Conservation (phyloP, 2,329 filamentous ascomycete genomes). For the Lecanoromycetidae sp. region DNA sequence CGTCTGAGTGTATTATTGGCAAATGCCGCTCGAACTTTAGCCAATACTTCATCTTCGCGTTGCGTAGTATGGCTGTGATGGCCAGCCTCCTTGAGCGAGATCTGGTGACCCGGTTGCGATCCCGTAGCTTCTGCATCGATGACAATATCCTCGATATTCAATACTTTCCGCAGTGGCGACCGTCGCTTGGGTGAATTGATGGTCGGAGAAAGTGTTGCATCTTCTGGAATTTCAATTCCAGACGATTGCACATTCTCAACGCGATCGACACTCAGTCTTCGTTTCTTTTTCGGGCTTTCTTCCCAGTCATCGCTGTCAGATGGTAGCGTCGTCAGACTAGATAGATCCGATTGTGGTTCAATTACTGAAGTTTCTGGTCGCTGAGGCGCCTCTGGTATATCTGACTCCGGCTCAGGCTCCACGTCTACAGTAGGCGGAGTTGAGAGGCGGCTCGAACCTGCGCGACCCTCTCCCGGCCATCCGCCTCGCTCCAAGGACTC, state of each 20-base stretch:
- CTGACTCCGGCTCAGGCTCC: conserved; percentile 22
- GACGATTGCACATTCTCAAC: not conserved
- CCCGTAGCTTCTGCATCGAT: not conserved
- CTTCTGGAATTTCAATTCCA: not conserved
- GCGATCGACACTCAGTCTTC: not conserved
- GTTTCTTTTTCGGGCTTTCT: conserved; percentile 3
- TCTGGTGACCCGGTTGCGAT: not conserved
- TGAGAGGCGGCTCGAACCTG: conserved; percentile 25
- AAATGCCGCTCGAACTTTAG: conserved; percentile 4
- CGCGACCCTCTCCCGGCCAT: conserved; percentile 50
- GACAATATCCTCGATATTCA: conserved; percentile 11
- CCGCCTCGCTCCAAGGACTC: conserved; percentile 66
- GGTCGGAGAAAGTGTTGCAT: not conserved
- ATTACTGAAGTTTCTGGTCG: not conserved
- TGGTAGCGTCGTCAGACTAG: not conserved
- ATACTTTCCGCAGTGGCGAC: conserved; percentile 10
- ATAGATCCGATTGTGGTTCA: not conserved
- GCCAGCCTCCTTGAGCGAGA: conserved; percentile 9
- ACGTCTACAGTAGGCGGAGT: conserved; percentile 23
- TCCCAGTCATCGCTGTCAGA: conserved; percentile 1
- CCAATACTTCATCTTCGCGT: not conserved
- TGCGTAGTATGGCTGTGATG: conserved; percentile 7
- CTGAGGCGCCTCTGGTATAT: not conserved
- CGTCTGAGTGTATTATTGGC: not conserved
- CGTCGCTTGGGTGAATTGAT: not conserved